These are phyloP conservation scores for Monosporascus sp. DNA, from an alignment of 2,329 filamentous ascomycete species.

Conservation along the genomic window DNA sequence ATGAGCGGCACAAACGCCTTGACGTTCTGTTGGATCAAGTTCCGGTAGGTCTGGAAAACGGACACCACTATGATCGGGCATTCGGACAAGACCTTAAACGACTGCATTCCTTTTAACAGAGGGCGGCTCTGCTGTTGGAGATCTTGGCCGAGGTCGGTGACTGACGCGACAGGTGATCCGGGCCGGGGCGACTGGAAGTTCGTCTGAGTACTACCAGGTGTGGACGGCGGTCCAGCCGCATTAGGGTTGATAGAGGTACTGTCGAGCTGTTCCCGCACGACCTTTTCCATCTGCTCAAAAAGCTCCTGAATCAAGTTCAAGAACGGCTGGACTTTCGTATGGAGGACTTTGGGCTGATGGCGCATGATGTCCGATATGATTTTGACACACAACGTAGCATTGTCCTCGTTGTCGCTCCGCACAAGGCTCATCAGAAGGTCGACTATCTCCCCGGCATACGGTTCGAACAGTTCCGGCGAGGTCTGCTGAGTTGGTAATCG, in stretches of 20 bases:
- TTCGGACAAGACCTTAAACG: constrained; percentile 96
- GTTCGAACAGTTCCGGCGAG: constrained; percentile 76
- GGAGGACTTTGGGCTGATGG: constrained; percentile 78
- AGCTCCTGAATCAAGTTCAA: constrained; percentile 89
- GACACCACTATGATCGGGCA: constrained; percentile 99
- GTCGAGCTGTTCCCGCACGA: constrained; percentile 93
- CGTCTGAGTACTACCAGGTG: constrained; percentile 58
- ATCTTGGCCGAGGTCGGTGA: constrained; percentile 75
- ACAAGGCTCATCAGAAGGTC: constrained; percentile 87
- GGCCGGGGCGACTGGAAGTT: constrained; percentile 85
- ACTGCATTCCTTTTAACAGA: constrained; percentile 90
- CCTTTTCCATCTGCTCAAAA: constrained; percentile 90
- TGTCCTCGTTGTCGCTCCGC: constrained; percentile 92
- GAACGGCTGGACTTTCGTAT: constrained; percentile 79
- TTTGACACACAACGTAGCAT: constrained; percentile 97
- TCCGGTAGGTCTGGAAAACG: constrained; percentile 89
- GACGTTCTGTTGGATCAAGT: constrained; percentile 75
- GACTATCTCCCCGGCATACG: constrained; percentile 81
- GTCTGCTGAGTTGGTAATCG: constrained; percentile 68
- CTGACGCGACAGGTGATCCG: constrained; percentile 79
- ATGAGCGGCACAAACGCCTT: constrained; percentile 90
- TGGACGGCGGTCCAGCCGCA: constrained; percentile 59
- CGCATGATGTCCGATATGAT: constrained; percentile 95
- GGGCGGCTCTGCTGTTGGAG: constrained; percentile 75
- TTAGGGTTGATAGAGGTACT: constrained; percentile 55